Percentiles rank a stretch among this genome's conserved stretches.
Evolutionary conservation across 148 eudicot genomes (phyloP).

Genomic region (Camellia japonica): DNA sequence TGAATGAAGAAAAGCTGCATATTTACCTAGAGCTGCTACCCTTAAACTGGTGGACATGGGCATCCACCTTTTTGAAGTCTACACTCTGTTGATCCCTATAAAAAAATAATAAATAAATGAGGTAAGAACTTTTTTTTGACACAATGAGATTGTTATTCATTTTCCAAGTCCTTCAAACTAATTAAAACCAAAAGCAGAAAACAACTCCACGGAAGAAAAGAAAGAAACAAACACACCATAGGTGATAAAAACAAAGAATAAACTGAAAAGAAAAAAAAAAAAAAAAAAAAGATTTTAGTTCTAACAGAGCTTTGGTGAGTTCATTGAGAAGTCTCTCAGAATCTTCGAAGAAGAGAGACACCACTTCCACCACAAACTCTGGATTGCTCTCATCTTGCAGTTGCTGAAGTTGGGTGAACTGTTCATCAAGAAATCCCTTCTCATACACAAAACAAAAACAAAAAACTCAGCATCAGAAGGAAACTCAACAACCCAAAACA

Average conservation of each 20-base stretch:
- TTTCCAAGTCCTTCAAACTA: no score
- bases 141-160: neutral
- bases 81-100: slow-evolving; percentile 54
- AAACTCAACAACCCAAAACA: neutral
- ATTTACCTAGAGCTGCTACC: slow-evolving; percentile 85
- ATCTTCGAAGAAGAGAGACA: slow-evolving; percentile 66
- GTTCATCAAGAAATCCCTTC: slow-evolving; percentile 68
- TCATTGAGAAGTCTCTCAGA: slow-evolving; percentile 65
- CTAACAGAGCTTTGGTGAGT: slow-evolving; percentile 50
- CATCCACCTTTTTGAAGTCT: slow-evolving; percentile 67
- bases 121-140: neutral
- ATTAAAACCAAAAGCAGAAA: neutral
- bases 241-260: neutral
- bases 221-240: neutral
- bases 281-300: neutral
- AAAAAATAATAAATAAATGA: neutral
- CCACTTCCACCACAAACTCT: slow-evolving; percentile 67
- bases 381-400: slow-evolving; percentile 84
- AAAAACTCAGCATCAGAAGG: neutral
- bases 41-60: slow-evolving; percentile 75
- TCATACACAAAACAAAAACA: neutral
- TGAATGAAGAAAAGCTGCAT: neutral
- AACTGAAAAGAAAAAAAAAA: neutral
- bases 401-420: slow-evolving; percentile 56
- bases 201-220: neutral